Evolutionary conservation across 352 stramenopile genomes (phyloP).

Genomic region (Phytophthora meadii): DNA sequence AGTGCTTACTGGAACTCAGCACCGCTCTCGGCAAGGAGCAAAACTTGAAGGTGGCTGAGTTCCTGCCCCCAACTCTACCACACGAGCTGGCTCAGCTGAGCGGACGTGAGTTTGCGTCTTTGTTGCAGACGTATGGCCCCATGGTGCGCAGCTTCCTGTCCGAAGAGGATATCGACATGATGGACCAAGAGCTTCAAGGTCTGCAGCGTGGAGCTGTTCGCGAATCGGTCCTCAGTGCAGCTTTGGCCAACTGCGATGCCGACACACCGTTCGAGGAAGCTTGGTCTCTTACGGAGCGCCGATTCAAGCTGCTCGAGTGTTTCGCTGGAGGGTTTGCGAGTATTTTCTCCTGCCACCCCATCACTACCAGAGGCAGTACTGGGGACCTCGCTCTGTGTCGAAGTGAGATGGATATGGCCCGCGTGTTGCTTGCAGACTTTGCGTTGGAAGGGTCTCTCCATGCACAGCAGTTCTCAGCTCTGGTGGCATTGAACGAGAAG

Average conservation of each 20-base stretch:
- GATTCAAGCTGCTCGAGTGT: constrained; percentile 58
- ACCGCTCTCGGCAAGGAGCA: constrained; percentile 16
- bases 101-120: constrained; percentile 51
- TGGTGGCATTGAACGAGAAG: constrained; percentile 32
- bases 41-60: constrained; percentile 18
- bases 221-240: constrained; percentile 30
- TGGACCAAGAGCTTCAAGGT: constrained; percentile 44
- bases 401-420: constrained; percentile 31
- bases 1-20: constrained; percentile 49
- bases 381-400: constrained; percentile 32
- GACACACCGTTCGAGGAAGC: constrained; percentile 48
- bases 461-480: constrained; percentile 50
- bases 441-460: constrained; percentile 51
- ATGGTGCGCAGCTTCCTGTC: constrained; percentile 38
- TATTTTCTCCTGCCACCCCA: constrained; percentile 35
- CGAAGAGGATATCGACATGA: constrained; percentile 38
- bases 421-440: constrained; percentile 41
- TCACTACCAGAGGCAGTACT: constrained; percentile 11
- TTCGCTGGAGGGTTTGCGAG: constrained; percentile 70
- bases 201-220: constrained; percentile 28
- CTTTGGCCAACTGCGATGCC: constrained; percentile 28
- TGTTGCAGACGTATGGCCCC: constrained; percentile 43
- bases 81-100: constrained; percentile 57
- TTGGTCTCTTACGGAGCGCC: constrained; percentile 43
- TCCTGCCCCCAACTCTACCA: constrained; percentile 53